Percentiles rank a stretch among this genome's conserved stretches.
These are phyloP conservation scores for Lanmaoa pseudosensibilis DNA, from an alignment of 768 basidiomycete species.

Conservation along the genomic window DNA sequence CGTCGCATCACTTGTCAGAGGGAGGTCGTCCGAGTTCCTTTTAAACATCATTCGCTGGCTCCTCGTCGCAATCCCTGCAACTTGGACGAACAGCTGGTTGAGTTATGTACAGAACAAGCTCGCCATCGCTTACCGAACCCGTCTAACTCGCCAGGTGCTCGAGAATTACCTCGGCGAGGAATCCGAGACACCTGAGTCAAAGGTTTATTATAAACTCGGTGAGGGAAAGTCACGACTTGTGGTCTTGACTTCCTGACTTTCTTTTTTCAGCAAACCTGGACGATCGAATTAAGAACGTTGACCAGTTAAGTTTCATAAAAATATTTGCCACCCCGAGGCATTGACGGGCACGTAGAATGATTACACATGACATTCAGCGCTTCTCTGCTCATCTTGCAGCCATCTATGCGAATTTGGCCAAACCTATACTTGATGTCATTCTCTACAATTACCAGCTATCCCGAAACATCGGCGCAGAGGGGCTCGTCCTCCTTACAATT, in stretches of 20 bases:
- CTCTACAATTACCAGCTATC: slow-evolving; percentile 96
- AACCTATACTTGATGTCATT: slow-evolving; percentile 89
- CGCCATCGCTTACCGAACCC: slow-evolving; percentile 82
- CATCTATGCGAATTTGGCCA: slow-evolving; percentile 92
- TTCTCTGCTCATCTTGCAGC: slow-evolving; percentile 90
- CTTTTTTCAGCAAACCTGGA: slow-evolving; percentile 77
- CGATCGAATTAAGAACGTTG: slow-evolving; percentile 93
- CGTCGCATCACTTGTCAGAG: slow-evolving; percentile 91
- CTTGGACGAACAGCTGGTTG: slow-evolving; percentile 91
- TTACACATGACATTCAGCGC: slow-evolving; percentile 92
- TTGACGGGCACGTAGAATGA: slow-evolving; percentile 59
- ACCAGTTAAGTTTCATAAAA: slow-evolving; percentile 59
- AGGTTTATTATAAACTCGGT: slow-evolving; percentile 94
- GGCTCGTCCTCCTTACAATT: slow-evolving; percentile 77
- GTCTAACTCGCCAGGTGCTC: slow-evolving; percentile 82
- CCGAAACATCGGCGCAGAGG: slow-evolving; percentile 92
- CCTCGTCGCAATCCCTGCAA: slow-evolving; percentile 87
- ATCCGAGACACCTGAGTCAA: slow-evolving; percentile 63
- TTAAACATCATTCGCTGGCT: slow-evolving; percentile 88
- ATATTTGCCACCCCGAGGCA: background rate
- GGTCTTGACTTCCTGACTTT: slow-evolving; percentile 6
- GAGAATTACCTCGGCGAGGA: slow-evolving; percentile 80
- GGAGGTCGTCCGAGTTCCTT: slow-evolving; percentile 74
- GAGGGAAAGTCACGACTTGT: slow-evolving; percentile 25
- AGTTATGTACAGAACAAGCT: slow-evolving; percentile 94